Percentiles rank a stretch among this genome's conserved stretches.
phyloP scores from a whole-genome alignment of 2,329 filamentous ascomycete species.

The Aaosphaeria arxii region DNA sequence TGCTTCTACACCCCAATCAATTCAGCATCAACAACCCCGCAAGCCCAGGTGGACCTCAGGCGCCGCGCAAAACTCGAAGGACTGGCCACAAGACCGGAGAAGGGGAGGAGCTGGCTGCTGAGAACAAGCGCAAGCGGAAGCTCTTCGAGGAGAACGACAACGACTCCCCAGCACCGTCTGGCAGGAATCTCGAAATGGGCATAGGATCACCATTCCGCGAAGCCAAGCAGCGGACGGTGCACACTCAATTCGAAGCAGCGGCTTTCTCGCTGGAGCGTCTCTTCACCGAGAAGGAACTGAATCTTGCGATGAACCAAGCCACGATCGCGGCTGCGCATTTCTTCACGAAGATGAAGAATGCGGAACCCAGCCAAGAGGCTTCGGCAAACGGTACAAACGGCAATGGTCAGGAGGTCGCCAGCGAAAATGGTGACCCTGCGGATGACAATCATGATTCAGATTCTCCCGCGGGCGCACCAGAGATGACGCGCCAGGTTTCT shows the following conservation, averaged over 20 bases:
- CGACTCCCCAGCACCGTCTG: constrained; percentile 56
- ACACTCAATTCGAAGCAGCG: constrained; percentile 57
- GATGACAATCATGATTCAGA: constrained; percentile 36
- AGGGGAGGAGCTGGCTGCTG: constrained; percentile 44
- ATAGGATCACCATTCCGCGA: constrained; percentile 50
- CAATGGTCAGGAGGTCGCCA: constrained; percentile 25
- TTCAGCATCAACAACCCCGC: constrained; percentile 64
- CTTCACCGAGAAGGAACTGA: constrained; percentile 66
- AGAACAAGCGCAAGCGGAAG: constrained; percentile 58
- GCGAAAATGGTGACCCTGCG: constrained; percentile 36
- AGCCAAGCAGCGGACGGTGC: constrained; percentile 50
- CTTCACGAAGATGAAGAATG: constrained; percentile 54
- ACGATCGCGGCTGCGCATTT: constrained; percentile 56
- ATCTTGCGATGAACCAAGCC: constrained; percentile 59
- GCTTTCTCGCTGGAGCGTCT: constrained; percentile 62
- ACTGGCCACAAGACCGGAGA: constrained; percentile 57
- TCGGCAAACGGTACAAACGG: constrained; percentile 35
- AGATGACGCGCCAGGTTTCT: constrained; percentile 61
- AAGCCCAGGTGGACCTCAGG: constrained; percentile 59
- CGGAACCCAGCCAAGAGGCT: constrained; percentile 25
- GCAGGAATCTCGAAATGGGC: constrained; percentile 47
- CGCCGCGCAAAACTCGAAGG: constrained; percentile 61
- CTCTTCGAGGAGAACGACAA: constrained; percentile 54
- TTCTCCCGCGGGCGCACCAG: constrained; percentile 44
- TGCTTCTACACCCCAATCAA: constrained; percentile 63